phyloP scores from a whole-genome alignment of 495 filamentous ascomycete genomes.

The Parachaetomium inaequale region DNA sequence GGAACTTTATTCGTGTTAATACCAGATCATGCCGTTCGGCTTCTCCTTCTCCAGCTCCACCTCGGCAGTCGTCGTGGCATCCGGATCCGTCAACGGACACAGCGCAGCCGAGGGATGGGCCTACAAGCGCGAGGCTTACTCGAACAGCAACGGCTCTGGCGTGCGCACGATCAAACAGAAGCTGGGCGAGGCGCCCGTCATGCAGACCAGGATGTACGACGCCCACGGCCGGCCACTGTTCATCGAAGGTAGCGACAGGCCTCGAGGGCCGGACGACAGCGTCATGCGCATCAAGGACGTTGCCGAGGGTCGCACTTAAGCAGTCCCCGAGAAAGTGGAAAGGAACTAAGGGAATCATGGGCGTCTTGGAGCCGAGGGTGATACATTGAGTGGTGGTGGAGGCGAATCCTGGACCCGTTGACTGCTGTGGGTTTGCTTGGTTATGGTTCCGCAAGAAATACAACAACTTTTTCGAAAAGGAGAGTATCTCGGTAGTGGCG shows the following conservation, averaged over 20 bases:
- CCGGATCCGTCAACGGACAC: background rate
- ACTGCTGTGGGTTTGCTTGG: no score
- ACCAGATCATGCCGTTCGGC: background rate
- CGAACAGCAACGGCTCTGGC: background rate
- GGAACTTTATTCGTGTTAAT: no score
- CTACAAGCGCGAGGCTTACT: background rate
- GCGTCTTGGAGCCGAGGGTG: no score
- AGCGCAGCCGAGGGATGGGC: background rate
- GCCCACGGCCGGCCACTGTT: background rate
- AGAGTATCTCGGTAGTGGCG: no score
- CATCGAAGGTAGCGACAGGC: background rate
- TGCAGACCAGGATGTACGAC: background rate
- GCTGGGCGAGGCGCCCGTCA: background rate
- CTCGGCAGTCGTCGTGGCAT: background rate
- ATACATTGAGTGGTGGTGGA: no score
- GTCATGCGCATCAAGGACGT: background rate
- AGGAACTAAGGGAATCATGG: background rate
- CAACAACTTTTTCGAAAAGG: no score
- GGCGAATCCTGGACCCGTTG: no score
- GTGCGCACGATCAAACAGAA: background rate
- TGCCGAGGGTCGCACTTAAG: background rate
- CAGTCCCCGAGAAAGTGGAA: background rate
- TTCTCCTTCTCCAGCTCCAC: background rate
- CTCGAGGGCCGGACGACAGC: background rate
- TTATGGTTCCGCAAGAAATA: no score